Base-by-base conservation (phyloP, 495 filamentous ascomycete species). In the Friedmanniomyces endolithicus region DNA sequence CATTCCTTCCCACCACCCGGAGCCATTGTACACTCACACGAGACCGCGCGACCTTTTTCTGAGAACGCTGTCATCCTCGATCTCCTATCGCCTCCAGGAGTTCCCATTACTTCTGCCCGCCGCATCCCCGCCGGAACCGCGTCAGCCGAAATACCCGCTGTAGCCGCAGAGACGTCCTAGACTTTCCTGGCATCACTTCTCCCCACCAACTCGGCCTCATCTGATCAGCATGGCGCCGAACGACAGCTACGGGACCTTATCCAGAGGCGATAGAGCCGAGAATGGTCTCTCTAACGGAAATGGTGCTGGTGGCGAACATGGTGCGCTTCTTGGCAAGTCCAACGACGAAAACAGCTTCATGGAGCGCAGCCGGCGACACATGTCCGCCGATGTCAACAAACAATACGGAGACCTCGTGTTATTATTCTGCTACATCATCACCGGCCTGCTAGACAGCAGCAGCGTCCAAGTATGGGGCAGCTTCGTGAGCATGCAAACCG, bases 401-500 rank as follows among this genome's bases (percentile, higher is more conserved):
- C 9, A 31, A 14, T 73, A 77, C 66, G 78, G 77, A 22, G 82
- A 87, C 59, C 29, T 83, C 0, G 57, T 85, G 12, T 71, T 88
- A 8, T 71, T 87, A 1, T 67, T 75, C 48, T 84, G 82, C 67
- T 87, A 86, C 59, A 68, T 84, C 53, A 83, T 85, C 65, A 88
- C 84, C 9, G 85, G 85, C 1, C 68, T 88, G 0, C 74, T 88
- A 7, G 85, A 88, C 64, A 83, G 80, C 71, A 76, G 82, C 1
- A 77, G 83, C 9, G 79, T 85, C 47, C 81, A 78, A 24, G 81
- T 81, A 23, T 87, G 84, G 84, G 83, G 83, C 12, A 79, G 80
- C 0, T 87, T 88, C 61, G 83, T 85, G 23, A 83, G 79, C 60
- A 87, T 88, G 85, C 84, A 88, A 63, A 87, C 84, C 23, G 84